Evolutionary conservation across 73 alveolate species (phyloP), one percentile per base, ranked within the genome.

Genomic region (Stentor coeruleus): DNA sequence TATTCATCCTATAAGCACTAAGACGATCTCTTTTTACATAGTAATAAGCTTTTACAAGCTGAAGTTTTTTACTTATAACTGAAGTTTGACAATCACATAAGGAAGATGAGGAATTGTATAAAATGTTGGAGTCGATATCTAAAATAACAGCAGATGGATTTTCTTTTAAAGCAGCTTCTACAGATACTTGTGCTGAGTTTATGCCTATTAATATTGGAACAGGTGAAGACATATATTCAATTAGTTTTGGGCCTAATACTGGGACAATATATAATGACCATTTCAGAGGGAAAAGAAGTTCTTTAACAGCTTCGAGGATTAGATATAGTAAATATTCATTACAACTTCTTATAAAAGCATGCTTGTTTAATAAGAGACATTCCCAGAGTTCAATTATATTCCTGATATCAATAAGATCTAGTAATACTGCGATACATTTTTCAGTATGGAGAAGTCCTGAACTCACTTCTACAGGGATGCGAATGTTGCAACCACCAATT

Each of bases 41-140:
- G 33, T 66, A 66, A 66, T 66, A 66, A 66, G 79, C 79, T 33
- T 66, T 66, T 20, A 31, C 42, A 2, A 66, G 79, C 39, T 66
- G 79, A 1, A 66, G 79, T 26, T 33, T 20, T 33, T 66, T 66
- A 40, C 79, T 66, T 26, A 66, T 1, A 1, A 20, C 15, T 26
- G 42, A 20, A 28, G n/a, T 66, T 20, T 14, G n/a, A 66, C 79
- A 66, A 26, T 20, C 14, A 2, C 79, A 66, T 14, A 66, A 40
- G 2, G 33, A 40, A 20, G n/a, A 20, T 0, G 36, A 33, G 1
- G 20, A 15, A 26, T 37, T 28, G 33, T 66, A 33, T 15, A 66
- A 33, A 33, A 66, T 66, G 41, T 66, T 66, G n/a, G 79, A 66
- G 37, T 66, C 79, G 26, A 66, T 31, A 2, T 66, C 79, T 0